Base-by-base conservation (phyloP, 2,329 filamentous ascomycete genomes). In the Byssoonygena ceratinophila region DNA sequence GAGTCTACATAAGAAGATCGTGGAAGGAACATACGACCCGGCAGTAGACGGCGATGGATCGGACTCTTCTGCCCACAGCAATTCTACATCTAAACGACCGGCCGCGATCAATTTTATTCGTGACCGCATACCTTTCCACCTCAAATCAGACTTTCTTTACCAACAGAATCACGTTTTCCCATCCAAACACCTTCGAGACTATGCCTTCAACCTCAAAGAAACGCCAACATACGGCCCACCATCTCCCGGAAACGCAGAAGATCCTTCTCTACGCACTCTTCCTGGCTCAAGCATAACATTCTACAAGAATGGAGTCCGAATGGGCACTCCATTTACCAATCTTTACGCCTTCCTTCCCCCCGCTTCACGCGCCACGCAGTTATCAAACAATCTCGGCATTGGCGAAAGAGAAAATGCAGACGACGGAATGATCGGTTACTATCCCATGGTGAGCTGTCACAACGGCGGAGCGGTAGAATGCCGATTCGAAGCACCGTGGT, bases 401-500 rank as follows among this genome's bases (percentile, higher is more conserved):
- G 87, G 86, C 11, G 88, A 87, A 16, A 77, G 92, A 46, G 85
- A 92, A 56, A 88, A 88, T 25, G 81, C 94, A 56, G 92, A 98
- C 64, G 92, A 98, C 63, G 92, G 91, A 32, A 86, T 92, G 77
- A 79, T 96, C 1, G 94, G 92, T 9, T 98, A 98, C 71, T 95
- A 94, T 64, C 92, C 92, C 1, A 87, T 90, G 20, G 82, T 98
- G 18, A 92, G 89, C 60, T 85, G 92, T 20, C 97, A 96, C 71
- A 83, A 86, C 41, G 91, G 90, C 49, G 92, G 91, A 22, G 85
- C 90, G 1, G 90, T 86, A 14, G 87, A 97, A 67, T 84, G 91
- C 61, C 96, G 96, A 68, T 96, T 98, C 64, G 91, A 92, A 0
- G 89, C 88, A 0, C 77, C 92, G 29, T 97, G 95, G 73, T 96